Evolutionary conservation across 306 rosid species (phyloP), one percentile per base, ranked within the genome.

Genomic region (Oxytropis ochrocephala): DNA sequence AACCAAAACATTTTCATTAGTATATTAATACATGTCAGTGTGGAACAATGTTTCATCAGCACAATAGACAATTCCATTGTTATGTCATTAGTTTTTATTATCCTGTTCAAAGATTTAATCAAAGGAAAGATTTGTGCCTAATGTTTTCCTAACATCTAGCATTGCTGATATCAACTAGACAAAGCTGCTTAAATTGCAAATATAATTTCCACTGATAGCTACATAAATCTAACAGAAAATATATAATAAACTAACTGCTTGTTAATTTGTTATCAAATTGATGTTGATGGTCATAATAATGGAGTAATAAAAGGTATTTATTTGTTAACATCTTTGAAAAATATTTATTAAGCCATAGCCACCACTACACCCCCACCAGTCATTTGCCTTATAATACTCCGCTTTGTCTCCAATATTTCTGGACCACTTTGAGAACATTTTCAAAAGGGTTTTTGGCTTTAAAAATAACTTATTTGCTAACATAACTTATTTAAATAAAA

Each of bases 341-440:
- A n/a, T n/a, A n/a, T n/a, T n/a, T n/a, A n/a, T n/a, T n/a, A 80
- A 77, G 79, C 42, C 59, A 32, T 53, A 64, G 57, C 74, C 67
- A 75, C 73, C 49, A 47, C 49, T 58, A 24, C 29, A 24, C 56
- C 68, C 77, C 70, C 75, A 69, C 77, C 78, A 72, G 7, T 68
- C 75, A 53, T 24, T 57, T 58, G 69, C 76, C 85, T 54, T 29
- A 43, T 80, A 65, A 75, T 60, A 35, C 80, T 74, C 78, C 49
- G 21, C 69, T 70, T 72, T 85, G 77, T 85, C 85, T 83, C 84
- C 82, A 64, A 78, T 76, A 75, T 78, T 73, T 78, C 69, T 69
- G 86, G 79, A 83, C 79, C 85, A 73, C 76, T 68, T 52, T 71
- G 78, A 32, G 46, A 39, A 61, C 57, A 61, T 38, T 69, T 49